A percentile compares a stretch with the other conserved stretches of the same genome.
phyloP scores from a whole-genome alignment of 441 rosid species.

The Viola pubescens region DNA sequence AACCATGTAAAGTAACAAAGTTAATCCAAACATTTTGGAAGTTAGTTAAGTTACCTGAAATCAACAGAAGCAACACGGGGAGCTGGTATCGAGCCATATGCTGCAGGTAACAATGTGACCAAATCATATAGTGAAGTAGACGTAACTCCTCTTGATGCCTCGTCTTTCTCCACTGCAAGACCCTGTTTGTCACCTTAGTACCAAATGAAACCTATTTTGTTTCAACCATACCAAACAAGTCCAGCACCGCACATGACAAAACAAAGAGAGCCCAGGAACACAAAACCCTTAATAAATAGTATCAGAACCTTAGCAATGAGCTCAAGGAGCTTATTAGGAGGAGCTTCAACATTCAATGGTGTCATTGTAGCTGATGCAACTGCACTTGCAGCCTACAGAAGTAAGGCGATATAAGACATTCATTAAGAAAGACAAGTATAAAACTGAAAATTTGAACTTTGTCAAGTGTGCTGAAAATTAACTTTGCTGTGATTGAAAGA shows the following conservation, averaged over 20 bases:
- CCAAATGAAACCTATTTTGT: conserved; percentile 18
- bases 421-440: too few species aligned
- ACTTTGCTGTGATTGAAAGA: not conserved
- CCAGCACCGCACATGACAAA: not conserved
- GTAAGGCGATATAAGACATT: not conserved
- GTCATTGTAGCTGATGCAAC: conserved; percentile 86
- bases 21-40: too few species aligned
- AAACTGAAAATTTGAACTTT: too few species aligned
- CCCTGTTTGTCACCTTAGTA: conserved; percentile 60
- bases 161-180: conserved; percentile 76
- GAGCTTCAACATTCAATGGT: conserved; percentile 57
- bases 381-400: conserved; percentile 57
- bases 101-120: conserved; percentile 29
- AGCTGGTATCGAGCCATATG: conserved; percentile 48
- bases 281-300: not conserved
- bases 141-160: conserved; percentile 40
- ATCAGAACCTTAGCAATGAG: conserved; percentile 66
- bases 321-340: conserved; percentile 71
- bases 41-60: conserved; percentile 40
- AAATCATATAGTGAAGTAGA: conserved; percentile 37
- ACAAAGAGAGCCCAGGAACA: conserved; percentile 3
- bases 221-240: not conserved
- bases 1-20: too few species aligned
- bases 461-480: too few species aligned
- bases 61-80: conserved; percentile 50